Percentiles rank a stretch among this genome's conserved stretches.
phyloP scores from a whole-genome alignment of 257 asterid genomes.

The Ophiorrhiza pumila region DNA sequence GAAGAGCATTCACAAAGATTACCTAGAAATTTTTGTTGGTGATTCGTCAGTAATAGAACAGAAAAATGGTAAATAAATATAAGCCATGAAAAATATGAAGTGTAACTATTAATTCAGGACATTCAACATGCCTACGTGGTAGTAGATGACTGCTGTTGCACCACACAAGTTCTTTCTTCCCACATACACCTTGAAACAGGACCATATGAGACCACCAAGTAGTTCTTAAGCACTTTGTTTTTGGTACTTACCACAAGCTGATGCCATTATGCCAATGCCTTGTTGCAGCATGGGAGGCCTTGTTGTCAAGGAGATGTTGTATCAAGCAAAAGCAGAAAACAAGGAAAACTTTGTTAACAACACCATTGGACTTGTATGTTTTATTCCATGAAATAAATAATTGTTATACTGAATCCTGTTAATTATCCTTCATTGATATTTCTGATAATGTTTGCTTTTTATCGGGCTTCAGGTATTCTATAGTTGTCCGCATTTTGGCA shows the following conservation, averaged over 20 bases:
- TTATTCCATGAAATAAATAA: conserved; percentile 17
- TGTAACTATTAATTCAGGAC: neutral
- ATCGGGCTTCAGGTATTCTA: conserved; percentile 71
- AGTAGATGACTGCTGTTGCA: neutral
- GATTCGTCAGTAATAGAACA: neutral
- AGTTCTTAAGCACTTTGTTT: neutral
- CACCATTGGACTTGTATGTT: conserved; percentile 82
- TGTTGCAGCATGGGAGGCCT: conserved; percentile 94
- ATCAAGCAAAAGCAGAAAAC: conserved; percentile 78
- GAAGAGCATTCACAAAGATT: neutral
- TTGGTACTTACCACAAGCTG: neutral
- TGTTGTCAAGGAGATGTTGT: conserved; percentile 93
- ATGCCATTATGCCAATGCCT: neutral
- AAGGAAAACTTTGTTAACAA: conserved; percentile 76
- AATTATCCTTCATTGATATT: conserved; percentile 15
- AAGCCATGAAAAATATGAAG: too few relatives aligned
- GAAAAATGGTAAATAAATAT: neutral
- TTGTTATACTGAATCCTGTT: conserved; percentile 7
- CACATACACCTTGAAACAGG: neutral
- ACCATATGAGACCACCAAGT: neutral
- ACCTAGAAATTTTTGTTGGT: neutral
- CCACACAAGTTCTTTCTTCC: neutral
- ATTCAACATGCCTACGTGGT: neutral
- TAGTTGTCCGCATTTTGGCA: conserved; percentile 98
- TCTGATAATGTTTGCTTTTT: neutral